phyloP scores from a whole-genome alignment of 192 early-diverging fungal genomes.

The Backusella westeae region DNA sequence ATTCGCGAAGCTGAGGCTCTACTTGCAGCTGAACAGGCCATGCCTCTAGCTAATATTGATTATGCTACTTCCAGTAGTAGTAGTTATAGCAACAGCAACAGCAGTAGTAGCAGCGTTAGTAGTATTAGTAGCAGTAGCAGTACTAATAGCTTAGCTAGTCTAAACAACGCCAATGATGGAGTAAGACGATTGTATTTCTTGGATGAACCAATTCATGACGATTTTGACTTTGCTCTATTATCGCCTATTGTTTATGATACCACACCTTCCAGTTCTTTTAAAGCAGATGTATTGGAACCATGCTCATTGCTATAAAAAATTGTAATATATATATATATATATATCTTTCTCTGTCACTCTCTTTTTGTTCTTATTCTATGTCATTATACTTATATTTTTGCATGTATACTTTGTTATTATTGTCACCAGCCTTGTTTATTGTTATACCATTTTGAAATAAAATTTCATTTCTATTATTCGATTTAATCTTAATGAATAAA shows the following conservation, averaged over 20 bases:
- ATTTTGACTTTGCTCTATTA: neutral
- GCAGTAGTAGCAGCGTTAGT: neutral
- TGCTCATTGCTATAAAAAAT: neutral
- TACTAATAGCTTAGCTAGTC: neutral
- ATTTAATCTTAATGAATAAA: neutral
- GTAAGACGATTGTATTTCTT: neutral
- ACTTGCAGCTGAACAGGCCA: neutral
- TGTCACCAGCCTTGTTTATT: neutral
- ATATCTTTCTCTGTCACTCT: neutral
- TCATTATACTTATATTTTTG: neutral
- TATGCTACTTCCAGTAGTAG: neutral
- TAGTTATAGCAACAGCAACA: neutral
- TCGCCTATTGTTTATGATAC: neutral
- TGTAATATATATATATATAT: neutral
- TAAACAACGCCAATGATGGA: neutral
- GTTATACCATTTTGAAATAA: neutral
- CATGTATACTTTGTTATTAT: neutral
- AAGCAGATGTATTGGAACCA: neutral
- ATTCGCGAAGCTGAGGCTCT: neutral
- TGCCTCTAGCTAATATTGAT: neutral
- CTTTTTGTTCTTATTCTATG: neutral
- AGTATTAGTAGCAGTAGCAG: neutral
- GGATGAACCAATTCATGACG: neutral
- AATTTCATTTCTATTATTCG: neutral
- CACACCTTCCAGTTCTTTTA: neutral